phyloP scores from a whole-genome alignment of 257 asterid genomes.

The Solanum bulbocastanum region DNA sequence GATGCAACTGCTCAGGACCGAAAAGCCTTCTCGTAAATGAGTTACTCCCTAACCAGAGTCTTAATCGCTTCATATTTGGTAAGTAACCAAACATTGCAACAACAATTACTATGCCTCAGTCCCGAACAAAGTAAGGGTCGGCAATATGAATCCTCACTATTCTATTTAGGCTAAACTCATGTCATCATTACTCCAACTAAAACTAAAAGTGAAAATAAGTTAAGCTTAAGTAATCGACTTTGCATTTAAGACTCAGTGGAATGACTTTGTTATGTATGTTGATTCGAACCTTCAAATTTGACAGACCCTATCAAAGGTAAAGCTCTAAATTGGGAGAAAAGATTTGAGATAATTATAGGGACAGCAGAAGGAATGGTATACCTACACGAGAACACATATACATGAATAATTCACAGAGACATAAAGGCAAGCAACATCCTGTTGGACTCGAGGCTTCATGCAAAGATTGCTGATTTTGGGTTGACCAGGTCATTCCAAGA shows the following conservation, averaged over 20 bases:
- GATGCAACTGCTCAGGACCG: conserved; percentile 23
- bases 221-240: no score
- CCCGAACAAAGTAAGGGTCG: background rate
- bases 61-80: conserved; percentile 21
- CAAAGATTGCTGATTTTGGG: conserved; percentile 43
- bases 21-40: conserved; percentile 22
- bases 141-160: background rate
- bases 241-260: background rate
- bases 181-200: background rate
- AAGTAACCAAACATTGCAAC: background rate
- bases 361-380: conserved; percentile 31
- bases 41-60: conserved; percentile 15
- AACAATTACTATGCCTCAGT: background rate
- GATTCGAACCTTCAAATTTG: background rate
- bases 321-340: conserved; percentile 34
- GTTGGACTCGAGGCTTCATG: conserved; percentile 19
- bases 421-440: conserved; percentile 36
- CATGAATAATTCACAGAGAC: conserved; percentile 29
- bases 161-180: background rate
- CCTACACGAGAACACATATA: conserved; percentile 30
- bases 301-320: conserved; percentile 27
- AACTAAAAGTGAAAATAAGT: no score
- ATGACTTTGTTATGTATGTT: background rate
- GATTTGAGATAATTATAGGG: conserved; percentile 33
- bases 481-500: conserved; percentile 34